Evolutionary conservation across 2,329 filamentous ascomycete genomes (phyloP), one percentile per base, ranked within the genome.

Genomic region (Alternaria incomplexa): DNA sequence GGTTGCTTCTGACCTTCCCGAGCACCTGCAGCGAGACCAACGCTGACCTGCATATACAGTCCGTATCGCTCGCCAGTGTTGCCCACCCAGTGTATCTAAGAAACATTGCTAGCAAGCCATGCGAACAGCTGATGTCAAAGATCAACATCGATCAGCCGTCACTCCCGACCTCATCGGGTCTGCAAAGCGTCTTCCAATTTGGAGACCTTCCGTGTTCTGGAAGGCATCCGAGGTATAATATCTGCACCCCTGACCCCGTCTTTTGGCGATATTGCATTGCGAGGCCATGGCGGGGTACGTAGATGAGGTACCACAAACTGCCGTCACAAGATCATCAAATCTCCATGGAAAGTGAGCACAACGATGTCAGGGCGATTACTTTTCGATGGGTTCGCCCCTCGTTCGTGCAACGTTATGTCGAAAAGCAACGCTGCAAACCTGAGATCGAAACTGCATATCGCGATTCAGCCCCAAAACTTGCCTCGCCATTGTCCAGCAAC

Each of bases 251-350:
- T 68, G 70, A 63, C 64, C 66, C 71, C 70, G 63, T 69, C 46
- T 65, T 61, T 56, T 58, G 60, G 50, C 57, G 30, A 66, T 66
- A 76, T 72, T 76, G 68, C 66, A 65, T 43, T 61, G 67, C 67
- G 68, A 71, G 64, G 64, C 70, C 46, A 57, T 66, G 71, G 76
- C 73, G 74, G 73, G 75, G 73, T 73, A 75, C 74, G 70, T 78
- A 73, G 69, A 78, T 77, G 69, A 73, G 66, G 67, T 76, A 72
- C 62, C 64, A 73, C 73, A 68, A 64, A 43, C 57, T 55, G 26
- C 48, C 30, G 60, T 65, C 61, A 73, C 60, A 60, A 58, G 61
- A 66, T 73, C 70, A 74, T 63, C 68, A 61, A 66, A 59, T 26
- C 43, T 48, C 51, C 20, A 51, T 52, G 48, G 36, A 45, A 50